Evolutionary conservation across 2,329 filamentous ascomycete genomes (phyloP).

Genomic region (Coniochaeta sp.): DNA sequence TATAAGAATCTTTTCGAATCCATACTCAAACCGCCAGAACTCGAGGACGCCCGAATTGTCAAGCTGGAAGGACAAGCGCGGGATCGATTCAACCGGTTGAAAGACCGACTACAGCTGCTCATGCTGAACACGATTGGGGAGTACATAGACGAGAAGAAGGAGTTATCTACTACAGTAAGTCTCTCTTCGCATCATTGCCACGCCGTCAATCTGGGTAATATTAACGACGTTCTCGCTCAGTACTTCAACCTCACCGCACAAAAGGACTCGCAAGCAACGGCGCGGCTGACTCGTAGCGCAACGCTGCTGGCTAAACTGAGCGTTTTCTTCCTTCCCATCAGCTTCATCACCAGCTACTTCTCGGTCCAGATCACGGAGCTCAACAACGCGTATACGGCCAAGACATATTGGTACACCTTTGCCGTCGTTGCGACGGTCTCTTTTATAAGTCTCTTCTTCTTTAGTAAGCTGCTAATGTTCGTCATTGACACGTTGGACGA

Average conservation of each 20-base stretch:
- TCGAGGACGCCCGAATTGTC: conserved; percentile 21
- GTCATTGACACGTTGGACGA: conserved; percentile 35
- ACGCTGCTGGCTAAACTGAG: conserved; percentile 67
- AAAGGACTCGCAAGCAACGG: conserved; percentile 65
- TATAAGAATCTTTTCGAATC: conserved; percentile 54
- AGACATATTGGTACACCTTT: conserved; percentile 63
- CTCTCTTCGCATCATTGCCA: neutral
- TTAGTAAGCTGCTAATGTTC: conserved; percentile 36
- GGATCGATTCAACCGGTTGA: conserved; percentile 50
- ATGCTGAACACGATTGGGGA: conserved; percentile 56
- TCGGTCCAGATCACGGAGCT: conserved; percentile 55
- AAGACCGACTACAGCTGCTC: conserved; percentile 50
- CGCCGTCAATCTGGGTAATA: conserved; percentile 1
- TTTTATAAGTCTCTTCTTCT: conserved; percentile 49
- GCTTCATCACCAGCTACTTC: conserved; percentile 69
- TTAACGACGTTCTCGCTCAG: conserved; percentile 25
- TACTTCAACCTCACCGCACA: conserved; percentile 74
- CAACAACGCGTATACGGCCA: conserved; percentile 43
- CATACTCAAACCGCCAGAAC: conserved; percentile 31
- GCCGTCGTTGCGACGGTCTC: conserved; percentile 53
- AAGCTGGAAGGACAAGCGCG: conserved; percentile 41
- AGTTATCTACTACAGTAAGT: conserved; percentile 58
- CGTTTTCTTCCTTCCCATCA: conserved; percentile 68
- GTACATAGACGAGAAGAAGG: conserved; percentile 62
- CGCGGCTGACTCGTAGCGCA: conserved; percentile 63